Percentiles rank a stretch among this genome's conserved stretches.
Evolutionary conservation across 2,329 filamentous ascomycete genomes (phyloP).

Genomic region (Magnaporthiopsis rhizophila): DNA sequence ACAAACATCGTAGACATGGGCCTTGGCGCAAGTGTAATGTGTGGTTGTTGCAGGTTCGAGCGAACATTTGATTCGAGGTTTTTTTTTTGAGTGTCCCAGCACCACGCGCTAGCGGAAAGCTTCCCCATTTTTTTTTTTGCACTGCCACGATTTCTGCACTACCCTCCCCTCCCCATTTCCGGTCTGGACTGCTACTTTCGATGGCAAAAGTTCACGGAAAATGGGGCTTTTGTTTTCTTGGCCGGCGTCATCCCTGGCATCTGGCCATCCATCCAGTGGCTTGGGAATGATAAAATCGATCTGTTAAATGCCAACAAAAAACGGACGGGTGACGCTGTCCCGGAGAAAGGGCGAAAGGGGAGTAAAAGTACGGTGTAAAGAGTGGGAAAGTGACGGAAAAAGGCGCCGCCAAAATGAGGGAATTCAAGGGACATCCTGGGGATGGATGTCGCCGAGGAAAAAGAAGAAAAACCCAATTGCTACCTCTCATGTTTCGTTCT

Average conservation of each 20-base stretch:
- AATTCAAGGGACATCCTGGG: neutral
- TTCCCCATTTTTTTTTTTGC: too few relatives aligned
- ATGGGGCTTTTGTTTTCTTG: neutral
- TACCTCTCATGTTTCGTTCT: neutral
- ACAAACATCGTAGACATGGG: too few relatives aligned
- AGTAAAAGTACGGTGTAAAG: neutral
- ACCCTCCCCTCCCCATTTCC: too few relatives aligned
- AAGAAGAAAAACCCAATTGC: neutral
- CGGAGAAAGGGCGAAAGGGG: neutral
- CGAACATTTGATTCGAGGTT: too few relatives aligned
- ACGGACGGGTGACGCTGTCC: neutral
- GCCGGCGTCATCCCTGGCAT: neutral
- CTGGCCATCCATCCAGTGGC: neutral
- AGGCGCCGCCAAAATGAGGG: neutral
- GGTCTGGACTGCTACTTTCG: too few relatives aligned
- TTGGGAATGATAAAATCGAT: neutral
- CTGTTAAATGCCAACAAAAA: neutral
- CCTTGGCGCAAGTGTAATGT: too few relatives aligned
- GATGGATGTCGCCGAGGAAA: neutral
- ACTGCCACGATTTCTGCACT: too few relatives aligned
- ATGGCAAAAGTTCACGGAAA: too few relatives aligned
- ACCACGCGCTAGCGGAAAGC: too few relatives aligned
- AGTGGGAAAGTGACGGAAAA: neutral
- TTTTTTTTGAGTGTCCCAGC: too few relatives aligned
- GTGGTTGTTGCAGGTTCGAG: too few relatives aligned